These are phyloP conservation scores for Botrytis pseudocinerea DNA, from an alignment of 2,329 filamentous ascomycete genomes.

Conservation along the genomic window DNA sequence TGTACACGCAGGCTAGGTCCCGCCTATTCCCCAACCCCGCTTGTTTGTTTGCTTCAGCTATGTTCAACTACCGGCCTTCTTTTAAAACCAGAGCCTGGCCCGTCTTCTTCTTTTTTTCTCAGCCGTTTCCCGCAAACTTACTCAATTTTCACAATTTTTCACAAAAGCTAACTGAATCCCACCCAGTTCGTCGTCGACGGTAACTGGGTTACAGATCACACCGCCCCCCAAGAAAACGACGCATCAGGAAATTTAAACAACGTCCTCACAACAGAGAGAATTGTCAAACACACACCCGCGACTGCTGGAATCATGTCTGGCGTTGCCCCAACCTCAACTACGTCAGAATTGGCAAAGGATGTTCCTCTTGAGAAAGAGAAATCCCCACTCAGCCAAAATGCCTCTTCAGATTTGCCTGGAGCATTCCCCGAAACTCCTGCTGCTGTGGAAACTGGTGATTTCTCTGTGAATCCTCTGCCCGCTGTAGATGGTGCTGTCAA, in stretches of 20 bases:
- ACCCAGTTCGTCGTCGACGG: slow-evolving; percentile 90
- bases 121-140: neutral
- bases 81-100: slow-evolving; percentile 14
- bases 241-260: slow-evolving; percentile 87
- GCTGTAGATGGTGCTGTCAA: slow-evolving; percentile 69
- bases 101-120: slow-evolving; percentile 1
- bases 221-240: slow-evolving; percentile 80
- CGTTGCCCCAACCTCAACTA: slow-evolving; percentile 69
- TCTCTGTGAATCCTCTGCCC: slow-evolving; percentile 61
- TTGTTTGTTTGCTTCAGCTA: slow-evolving; percentile 21
- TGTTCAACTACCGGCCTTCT: slow-evolving; percentile 17
- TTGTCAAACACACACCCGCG: slow-evolving; percentile 53
- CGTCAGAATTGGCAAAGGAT: slow-evolving; percentile 66
- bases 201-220: slow-evolving; percentile 81
- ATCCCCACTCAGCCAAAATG: slow-evolving; percentile 32
- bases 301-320: slow-evolving; percentile 59
- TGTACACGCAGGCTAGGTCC: slow-evolving; percentile 14
- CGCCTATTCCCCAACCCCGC: slow-evolving; percentile 22
- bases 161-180: slow-evolving; percentile 23
- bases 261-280: slow-evolving; percentile 75
- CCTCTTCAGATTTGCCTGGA: slow-evolving; percentile 58
- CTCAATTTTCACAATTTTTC: neutral
- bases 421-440: slow-evolving; percentile 72
- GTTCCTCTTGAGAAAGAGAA: slow-evolving; percentile 58
- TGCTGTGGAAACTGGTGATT: slow-evolving; percentile 45